Percentiles rank a stretch among this genome's conserved stretches.
These are phyloP conservation scores for Alternaria arborescens DNA, from an alignment of 2,329 filamentous ascomycete species.

Conservation along the genomic window DNA sequence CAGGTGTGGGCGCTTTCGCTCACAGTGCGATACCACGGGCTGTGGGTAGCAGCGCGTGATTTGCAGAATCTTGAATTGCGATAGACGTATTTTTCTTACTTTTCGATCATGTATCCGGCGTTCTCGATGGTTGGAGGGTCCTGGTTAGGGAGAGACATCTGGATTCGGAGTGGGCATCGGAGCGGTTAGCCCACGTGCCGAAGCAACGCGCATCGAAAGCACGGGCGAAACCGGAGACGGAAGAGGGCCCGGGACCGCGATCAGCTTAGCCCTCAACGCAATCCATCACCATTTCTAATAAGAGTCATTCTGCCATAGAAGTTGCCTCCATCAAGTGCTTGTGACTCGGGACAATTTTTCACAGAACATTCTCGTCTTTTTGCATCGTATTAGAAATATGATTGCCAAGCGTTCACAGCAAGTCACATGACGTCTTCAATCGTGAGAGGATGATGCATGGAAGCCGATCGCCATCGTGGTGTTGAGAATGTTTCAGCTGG, in stretches of 20 bases:
- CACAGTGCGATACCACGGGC: conserved; percentile 25
- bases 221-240: conserved; percentile 17
- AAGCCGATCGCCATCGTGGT: conserved; percentile 33
- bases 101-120: neutral
- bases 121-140: neutral
- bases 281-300: conserved; percentile 6
- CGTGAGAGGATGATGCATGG: conserved; percentile 1
- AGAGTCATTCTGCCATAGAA: neutral
- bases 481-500: conserved; percentile 47
- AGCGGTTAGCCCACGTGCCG: conserved; percentile 6
- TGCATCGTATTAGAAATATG: accelerated
- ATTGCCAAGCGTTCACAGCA: neutral
- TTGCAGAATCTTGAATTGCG: neutral
- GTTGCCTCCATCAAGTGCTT: neutral
- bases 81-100: neutral
- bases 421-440: conserved; percentile 14
- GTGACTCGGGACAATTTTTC: neutral
- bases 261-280: conserved; percentile 10
- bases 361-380: neutral
- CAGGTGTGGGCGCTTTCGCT: conserved; percentile 5
- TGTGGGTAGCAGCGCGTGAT: conserved; percentile 24
- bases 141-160: neutral
- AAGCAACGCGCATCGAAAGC: conserved; percentile 3
- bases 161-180: conserved; percentile 10
- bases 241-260: conserved; percentile 13